Evolutionary conservation across 768 basidiomycete species (phyloP).

Genomic region (Steccherinum ochraceum): DNA sequence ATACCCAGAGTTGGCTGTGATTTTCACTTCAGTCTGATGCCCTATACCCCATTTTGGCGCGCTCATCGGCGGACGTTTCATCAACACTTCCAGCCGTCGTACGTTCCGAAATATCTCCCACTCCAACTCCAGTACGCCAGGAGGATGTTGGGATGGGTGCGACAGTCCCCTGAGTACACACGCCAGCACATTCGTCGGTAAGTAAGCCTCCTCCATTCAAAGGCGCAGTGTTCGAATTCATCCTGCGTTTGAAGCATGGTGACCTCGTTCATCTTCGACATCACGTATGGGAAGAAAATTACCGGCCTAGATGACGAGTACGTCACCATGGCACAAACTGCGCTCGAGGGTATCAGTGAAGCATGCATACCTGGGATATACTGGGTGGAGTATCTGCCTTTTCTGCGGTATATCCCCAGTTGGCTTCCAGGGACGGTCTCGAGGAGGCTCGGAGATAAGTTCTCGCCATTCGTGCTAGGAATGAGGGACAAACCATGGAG

Average conservation of each 20-base stretch:
- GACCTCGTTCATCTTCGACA: background rate
- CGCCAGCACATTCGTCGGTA: background rate
- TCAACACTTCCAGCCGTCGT: conserved; percentile 3
- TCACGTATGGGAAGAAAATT: background rate
- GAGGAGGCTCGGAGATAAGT: background rate
- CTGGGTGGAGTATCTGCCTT: background rate
- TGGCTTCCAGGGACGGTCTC: background rate
- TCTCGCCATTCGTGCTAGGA: background rate
- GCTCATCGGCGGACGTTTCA: conserved; percentile 4
- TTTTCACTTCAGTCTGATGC: conserved; percentile 1
- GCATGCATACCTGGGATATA: background rate
- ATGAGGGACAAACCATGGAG: background rate
- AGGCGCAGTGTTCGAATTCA: background rate
- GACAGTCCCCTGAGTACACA: background rate
- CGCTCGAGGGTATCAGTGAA: background rate
- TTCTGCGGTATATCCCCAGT: background rate
- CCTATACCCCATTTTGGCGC: background rate
- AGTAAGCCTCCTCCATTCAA: background rate
- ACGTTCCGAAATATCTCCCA: background rate
- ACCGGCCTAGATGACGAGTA: background rate
- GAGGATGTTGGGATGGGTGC: background rate
- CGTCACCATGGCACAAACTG: background rate
- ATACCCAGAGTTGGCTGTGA: background rate
- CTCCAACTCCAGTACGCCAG: conserved; percentile 1
- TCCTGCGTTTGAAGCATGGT: background rate